Percentiles rank a stretch among this genome's conserved stretches.
Conservation (phyloP, 164 flowering plant species). For the Echeveria elegans region DNA sequence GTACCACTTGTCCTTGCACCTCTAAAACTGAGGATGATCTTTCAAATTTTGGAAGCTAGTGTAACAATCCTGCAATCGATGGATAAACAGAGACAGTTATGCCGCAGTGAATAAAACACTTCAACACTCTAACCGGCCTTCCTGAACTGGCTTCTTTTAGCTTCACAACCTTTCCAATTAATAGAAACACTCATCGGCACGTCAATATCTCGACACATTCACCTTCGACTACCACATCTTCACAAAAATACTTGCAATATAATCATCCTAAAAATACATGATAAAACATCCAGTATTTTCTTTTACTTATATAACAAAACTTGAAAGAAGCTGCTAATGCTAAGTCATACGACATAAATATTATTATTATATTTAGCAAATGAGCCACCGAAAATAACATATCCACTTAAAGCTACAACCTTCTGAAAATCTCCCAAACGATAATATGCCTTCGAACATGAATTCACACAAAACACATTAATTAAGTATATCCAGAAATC, state of each 20-base stretch:
- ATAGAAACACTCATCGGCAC: conserved; percentile 25
- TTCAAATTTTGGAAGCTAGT: conserved; percentile 41
- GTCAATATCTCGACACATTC: conserved; percentile 13
- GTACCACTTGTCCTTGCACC: conserved; percentile 24
- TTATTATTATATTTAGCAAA: no score
- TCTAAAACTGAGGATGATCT: conserved; percentile 37
- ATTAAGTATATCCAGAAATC: background rate
- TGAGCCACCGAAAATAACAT: background rate
- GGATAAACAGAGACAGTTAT: conserved; percentile 73
- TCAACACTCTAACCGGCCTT: conserved; percentile 50
- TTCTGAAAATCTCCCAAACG: background rate
- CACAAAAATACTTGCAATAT: background rate
- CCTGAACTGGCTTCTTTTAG: conserved; percentile 37
- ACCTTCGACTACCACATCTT: background rate
- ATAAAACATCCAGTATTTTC: background rate
- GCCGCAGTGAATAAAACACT: conserved; percentile 39
- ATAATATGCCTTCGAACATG: background rate
- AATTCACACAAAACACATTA: background rate
- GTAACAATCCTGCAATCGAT: conserved; percentile 85
- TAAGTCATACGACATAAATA: background rate
- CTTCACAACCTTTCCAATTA: conserved; percentile 30
- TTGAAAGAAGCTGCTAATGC: background rate
- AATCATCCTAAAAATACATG: background rate
- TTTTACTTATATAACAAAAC: background rate
- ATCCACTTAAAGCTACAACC: background rate